Evolutionary conservation across 164 flowering plant species (phyloP).

Genomic region (Stephania cephalantha): DNA sequence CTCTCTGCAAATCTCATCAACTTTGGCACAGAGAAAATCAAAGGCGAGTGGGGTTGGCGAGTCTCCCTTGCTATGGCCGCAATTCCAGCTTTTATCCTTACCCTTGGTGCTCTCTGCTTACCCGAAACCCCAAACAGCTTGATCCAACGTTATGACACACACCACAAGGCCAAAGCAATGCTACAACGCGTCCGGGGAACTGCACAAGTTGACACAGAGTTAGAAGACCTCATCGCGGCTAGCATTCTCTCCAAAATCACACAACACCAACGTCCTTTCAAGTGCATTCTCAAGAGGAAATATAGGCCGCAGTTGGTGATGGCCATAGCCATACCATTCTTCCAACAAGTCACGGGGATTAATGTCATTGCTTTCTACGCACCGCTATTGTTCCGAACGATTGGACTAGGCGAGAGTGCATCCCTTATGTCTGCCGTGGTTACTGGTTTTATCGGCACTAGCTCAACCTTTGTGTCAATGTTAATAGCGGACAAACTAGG

Average conservation of each 20-base stretch:
- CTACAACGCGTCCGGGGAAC: constrained; percentile 47
- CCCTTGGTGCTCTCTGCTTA: constrained; percentile 24
- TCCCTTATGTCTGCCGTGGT: constrained; percentile 21
- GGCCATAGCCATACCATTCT: constrained; percentile 27
- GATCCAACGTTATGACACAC: constrained; percentile 15
- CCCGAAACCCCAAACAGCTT: constrained; percentile 32
- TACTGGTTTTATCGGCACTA: constrained; percentile 16
- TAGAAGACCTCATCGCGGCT: constrained; percentile 36
- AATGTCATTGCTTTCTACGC: constrained; percentile 28
- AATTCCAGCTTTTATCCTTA: constrained; percentile 22
- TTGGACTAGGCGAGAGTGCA: constrained; percentile 27
- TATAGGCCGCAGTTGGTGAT: constrained; percentile 26
- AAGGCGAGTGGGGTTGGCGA: constrained; percentile 29
- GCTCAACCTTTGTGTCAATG: constrained; percentile 20
- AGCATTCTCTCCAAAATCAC: constrained; percentile 9
- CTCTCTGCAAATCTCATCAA: constrained; percentile 26
- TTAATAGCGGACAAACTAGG: constrained; percentile 19
- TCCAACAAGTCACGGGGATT: constrained; percentile 28
- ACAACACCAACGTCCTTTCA: constrained; percentile 10
- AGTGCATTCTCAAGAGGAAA: constrained; percentile 7
- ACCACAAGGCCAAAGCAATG: constrained; percentile 16
- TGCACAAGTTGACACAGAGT: constrained; percentile 39
- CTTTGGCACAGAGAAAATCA: constrained; percentile 24
- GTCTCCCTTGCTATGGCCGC: constrained; percentile 28
- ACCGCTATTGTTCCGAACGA: constrained; percentile 20